Evolutionary conservation across 1,139 yeast species (phyloP).

Genomic region (Sugiyamaella pinicola): DNA sequence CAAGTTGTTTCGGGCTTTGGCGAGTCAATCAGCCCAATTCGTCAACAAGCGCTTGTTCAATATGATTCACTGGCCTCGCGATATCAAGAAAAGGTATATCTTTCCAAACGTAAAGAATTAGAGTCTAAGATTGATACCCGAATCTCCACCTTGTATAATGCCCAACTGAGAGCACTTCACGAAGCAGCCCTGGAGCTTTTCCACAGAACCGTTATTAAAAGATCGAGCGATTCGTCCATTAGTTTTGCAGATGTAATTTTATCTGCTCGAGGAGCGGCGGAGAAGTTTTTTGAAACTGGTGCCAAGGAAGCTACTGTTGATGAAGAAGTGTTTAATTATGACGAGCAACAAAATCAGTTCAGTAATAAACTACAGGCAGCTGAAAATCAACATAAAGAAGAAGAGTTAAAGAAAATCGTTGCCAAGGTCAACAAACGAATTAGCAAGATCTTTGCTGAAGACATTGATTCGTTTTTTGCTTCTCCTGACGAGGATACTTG

Average conservation of each 20-base stretch:
- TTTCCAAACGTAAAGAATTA: constrained; percentile 58
- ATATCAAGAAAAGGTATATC: constrained; percentile 65
- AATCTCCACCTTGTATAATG: constrained; percentile 46
- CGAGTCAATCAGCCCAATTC: constrained; percentile 30
- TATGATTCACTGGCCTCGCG: constrained; percentile 75
- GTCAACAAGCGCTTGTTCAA: constrained; percentile 47
- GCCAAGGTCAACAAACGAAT: constrained; percentile 35
- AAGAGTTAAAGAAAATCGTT: constrained; percentile 42
- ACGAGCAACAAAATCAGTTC: constrained; percentile 31
- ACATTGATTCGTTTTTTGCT: constrained; percentile 37
- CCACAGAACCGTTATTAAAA: constrained; percentile 22
- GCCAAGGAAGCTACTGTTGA: constrained; percentile 35
- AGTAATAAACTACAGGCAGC: constrained; percentile 38
- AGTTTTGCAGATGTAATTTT: constrained; percentile 27
- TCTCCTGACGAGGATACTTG: constrained; percentile 58
- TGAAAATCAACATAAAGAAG: constrained; percentile 38
- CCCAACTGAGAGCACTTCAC: constrained; percentile 45
- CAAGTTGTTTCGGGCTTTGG: constrained; percentile 40
- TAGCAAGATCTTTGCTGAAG: constrained; percentile 34
- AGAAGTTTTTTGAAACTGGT: constrained; percentile 27
- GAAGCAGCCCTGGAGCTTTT: constrained; percentile 39
- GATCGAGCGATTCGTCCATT: constrained; percentile 7
- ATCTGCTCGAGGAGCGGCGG: constrained; percentile 26
- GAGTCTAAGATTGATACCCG: constrained; percentile 38
- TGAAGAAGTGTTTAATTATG: constrained; percentile 32